phyloP scores from a whole-genome alignment of 2,329 filamentous ascomycete genomes.

The Byssoonygena ceratinophila region DNA sequence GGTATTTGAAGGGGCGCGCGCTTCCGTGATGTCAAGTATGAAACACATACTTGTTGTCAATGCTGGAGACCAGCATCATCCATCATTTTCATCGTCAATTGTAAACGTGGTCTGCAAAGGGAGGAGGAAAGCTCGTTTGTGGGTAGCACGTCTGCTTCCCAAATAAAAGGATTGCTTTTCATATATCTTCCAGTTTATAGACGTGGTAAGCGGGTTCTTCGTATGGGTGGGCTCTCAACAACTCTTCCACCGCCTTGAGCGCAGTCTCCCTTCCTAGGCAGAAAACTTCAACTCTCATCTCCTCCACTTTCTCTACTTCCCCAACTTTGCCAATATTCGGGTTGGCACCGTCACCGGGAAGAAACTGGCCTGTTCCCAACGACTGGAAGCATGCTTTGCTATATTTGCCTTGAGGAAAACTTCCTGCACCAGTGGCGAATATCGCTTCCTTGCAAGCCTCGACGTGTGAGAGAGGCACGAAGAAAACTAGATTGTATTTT shows the following conservation, averaged over 20 bases:
- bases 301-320: slow-evolving; percentile 31
- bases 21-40: not conserved
- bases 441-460: slow-evolving; percentile 35
- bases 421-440: slow-evolving; percentile 34
- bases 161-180: not conserved
- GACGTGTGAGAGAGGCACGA: slow-evolving; percentile 31
- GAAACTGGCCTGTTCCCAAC: slow-evolving; percentile 34
- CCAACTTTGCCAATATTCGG: slow-evolving; percentile 35
- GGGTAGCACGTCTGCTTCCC: not conserved
- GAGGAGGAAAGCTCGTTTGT: too few relatives aligned
- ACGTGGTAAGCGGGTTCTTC: slow-evolving; percentile 39
- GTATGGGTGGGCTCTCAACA: slow-evolving; percentile 38
- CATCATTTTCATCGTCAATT: not conserved
- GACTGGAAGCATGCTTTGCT: slow-evolving; percentile 33
- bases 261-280: slow-evolving; percentile 33
- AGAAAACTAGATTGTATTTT: slow-evolving; percentile 37
- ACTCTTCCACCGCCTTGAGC: slow-evolving; percentile 31
- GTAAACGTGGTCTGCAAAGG: not conserved
- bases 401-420: slow-evolving; percentile 35
- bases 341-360: slow-evolving; percentile 31
- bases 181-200: slow-evolving; percentile 36
- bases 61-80: not conserved
- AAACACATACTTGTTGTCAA: not conserved
- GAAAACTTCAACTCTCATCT: slow-evolving; percentile 37
- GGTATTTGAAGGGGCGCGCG: not conserved